A percentile compares a stretch with the other conserved stretches of the same genome.
Conservation (phyloP, 1,284 basidiomycete species). For the Caloboletus firmus region DNA sequence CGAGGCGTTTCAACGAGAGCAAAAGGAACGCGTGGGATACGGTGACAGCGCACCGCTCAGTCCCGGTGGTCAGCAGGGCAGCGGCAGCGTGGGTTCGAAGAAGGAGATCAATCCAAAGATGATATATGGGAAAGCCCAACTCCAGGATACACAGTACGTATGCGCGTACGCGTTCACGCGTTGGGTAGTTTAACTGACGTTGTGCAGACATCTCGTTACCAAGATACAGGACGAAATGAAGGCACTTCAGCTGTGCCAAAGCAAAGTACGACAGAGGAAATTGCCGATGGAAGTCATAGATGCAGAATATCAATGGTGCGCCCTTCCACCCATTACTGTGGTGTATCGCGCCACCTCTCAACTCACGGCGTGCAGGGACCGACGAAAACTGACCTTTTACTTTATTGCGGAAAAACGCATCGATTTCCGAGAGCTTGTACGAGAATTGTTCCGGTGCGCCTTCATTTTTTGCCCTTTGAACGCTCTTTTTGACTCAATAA, state of each 20-base stretch:
- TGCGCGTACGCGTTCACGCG: background rate
- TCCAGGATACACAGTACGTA: constrained; percentile 81
- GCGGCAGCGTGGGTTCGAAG: constrained; percentile 41
- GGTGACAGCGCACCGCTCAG: constrained; percentile 55
- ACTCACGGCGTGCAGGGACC: constrained; percentile 61
- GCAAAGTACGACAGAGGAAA: constrained; percentile 88
- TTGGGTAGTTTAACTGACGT: constrained; percentile 1
- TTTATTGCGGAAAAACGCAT: constrained; percentile 95
- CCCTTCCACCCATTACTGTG: constrained; percentile 11
- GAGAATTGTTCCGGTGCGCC: constrained; percentile 81
- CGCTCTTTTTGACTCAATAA: background rate
- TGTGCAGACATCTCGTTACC: constrained; percentile 65
- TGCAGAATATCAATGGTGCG: constrained; percentile 96
- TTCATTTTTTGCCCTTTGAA: background rate
- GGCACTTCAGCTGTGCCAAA: constrained; percentile 87
- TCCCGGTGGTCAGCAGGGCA: constrained; percentile 42
- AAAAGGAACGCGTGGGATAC: constrained; percentile 41
- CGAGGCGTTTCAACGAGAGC: constrained; percentile 75
- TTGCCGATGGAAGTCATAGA: constrained; percentile 98
- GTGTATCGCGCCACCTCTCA: background rate
- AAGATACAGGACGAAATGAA: constrained; percentile 92
- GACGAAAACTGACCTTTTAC: constrained; percentile 97
- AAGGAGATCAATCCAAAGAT: constrained; percentile 97
- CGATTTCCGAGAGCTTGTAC: constrained; percentile 94
- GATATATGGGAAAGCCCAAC: constrained; percentile 91